Percentiles rank a stretch among this genome's conserved stretches.
These are phyloP conservation scores for Eremomyces bilateralis DNA, from an alignment of 495 filamentous ascomycete genomes.

Conservation along the genomic window DNA sequence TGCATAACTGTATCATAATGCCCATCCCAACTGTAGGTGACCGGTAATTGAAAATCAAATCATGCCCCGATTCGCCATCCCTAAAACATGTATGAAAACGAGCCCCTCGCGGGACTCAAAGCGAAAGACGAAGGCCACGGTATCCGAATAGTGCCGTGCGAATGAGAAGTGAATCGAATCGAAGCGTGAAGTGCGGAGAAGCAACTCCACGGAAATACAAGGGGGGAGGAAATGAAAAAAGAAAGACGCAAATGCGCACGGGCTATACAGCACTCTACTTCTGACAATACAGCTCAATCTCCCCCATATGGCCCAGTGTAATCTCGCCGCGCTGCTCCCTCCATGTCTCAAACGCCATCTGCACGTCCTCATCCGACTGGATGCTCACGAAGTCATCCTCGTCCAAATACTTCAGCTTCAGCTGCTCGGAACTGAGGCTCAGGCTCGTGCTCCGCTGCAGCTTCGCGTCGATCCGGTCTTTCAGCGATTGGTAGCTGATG, in stretches of 20 bases:
- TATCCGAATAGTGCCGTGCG: too few relatives aligned
- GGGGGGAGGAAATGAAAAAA: background rate
- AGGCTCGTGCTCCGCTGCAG: constrained; percentile 60
- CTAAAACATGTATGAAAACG: too few relatives aligned
- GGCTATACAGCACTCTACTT: constrained; percentile 9
- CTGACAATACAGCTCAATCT: constrained; percentile 65
- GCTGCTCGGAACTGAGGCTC: constrained; percentile 52
- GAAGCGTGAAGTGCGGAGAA: too few relatives aligned
- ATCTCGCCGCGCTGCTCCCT: constrained; percentile 47
- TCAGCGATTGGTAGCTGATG: constrained; percentile 76
- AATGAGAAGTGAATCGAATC: too few relatives aligned
- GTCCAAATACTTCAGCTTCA: constrained; percentile 74
- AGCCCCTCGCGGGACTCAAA: too few relatives aligned
- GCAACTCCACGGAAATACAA: background rate
- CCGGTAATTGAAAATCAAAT: too few relatives aligned
- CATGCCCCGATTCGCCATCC: too few relatives aligned
- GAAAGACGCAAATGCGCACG: background rate
- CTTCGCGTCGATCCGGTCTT: constrained; percentile 94
- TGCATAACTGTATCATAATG: too few relatives aligned
- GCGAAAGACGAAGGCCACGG: too few relatives aligned
- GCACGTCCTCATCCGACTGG: constrained; percentile 83
- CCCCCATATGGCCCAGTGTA: constrained; percentile 44
- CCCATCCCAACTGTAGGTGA: too few relatives aligned
- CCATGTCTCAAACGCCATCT: constrained; percentile 84
- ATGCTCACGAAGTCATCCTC: constrained; percentile 90